phyloP scores from a whole-genome alignment of 331 rosid species.

The Dryas integrifolia region DNA sequence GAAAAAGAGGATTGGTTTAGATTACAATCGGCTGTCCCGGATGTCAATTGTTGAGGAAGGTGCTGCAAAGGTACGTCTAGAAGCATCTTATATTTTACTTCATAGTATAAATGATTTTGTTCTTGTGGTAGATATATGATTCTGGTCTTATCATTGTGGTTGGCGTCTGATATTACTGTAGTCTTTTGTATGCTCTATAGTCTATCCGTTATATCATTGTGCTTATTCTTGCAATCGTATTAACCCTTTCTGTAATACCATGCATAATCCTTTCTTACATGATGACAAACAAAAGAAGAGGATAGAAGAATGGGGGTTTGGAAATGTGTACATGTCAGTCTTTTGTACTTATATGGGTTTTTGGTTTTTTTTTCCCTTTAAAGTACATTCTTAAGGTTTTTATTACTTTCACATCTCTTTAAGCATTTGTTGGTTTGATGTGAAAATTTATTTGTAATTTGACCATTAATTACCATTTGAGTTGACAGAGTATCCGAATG shows the following conservation, averaged over 20 bases:
- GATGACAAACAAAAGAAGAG: neutral
- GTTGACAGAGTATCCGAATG: conserved; percentile 59
- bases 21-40: conserved; percentile 55
- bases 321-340: neutral
- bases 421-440: neutral
- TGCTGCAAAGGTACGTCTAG: conserved; percentile 50
- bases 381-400: neutral
- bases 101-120: neutral
- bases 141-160: neutral
- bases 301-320: neutral
- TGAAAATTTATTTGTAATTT: neutral
- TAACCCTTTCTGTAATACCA: neutral
- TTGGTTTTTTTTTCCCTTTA: neutral
- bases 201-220: conserved; percentile 21
- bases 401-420: neutral
- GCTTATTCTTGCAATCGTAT: conserved; percentile 12
- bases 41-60: conserved; percentile 82
- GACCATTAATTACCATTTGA: conserved; percentile 24
- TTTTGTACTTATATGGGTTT: neutral
- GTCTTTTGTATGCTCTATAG: conserved; percentile 5
- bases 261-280: neutral
- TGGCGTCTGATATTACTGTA: neutral
- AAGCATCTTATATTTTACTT: conserved; percentile 11
- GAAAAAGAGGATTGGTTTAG: conserved; percentile 71
- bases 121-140: neutral